These are phyloP conservation scores for Neopestalotiopsis clavispora DNA, from an alignment of 2,329 filamentous ascomycete species.

Conservation along the genomic window DNA sequence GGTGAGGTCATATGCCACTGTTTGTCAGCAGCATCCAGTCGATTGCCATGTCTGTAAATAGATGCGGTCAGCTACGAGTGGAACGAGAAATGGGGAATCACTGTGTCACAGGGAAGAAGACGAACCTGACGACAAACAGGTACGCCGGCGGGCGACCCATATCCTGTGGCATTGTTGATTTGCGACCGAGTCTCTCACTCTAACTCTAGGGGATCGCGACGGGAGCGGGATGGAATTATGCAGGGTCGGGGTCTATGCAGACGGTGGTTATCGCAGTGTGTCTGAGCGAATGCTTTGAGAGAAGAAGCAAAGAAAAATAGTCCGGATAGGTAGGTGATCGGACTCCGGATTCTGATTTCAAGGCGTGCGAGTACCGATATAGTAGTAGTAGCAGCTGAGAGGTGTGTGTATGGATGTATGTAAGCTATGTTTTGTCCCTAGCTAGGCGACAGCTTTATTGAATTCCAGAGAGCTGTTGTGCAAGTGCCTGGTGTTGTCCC, in stretches of 20 bases:
- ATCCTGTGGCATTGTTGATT: conserved; percentile 2
- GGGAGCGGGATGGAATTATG: not conserved
- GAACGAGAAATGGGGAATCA: not conserved
- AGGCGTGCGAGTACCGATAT: not conserved
- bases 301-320: not conserved
- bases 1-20: conserved; percentile 93
- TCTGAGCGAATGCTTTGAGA: not conserved
- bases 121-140: conserved; percentile 55
- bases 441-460: not conserved
- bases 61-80: conserved; percentile 11
- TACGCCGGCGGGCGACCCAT: conserved; percentile 56
- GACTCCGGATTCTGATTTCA: not conserved
- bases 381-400: not conserved
- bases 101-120: conserved; percentile 15
- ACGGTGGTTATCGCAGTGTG: not conserved
- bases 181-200: not conserved
- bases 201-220: not conserved
- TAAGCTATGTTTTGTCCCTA: not conserved
- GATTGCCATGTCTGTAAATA: conserved; percentile 76
- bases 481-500: not conserved
- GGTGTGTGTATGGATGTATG: not conserved
- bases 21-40: conserved; percentile 92
- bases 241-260: not conserved
- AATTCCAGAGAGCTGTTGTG: not conserved
- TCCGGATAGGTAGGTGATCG: not conserved